Evolutionary conservation across 495 filamentous ascomycete genomes (phyloP), one percentile per base, ranked within the genome.

Genomic region (Collariella sp.): DNA sequence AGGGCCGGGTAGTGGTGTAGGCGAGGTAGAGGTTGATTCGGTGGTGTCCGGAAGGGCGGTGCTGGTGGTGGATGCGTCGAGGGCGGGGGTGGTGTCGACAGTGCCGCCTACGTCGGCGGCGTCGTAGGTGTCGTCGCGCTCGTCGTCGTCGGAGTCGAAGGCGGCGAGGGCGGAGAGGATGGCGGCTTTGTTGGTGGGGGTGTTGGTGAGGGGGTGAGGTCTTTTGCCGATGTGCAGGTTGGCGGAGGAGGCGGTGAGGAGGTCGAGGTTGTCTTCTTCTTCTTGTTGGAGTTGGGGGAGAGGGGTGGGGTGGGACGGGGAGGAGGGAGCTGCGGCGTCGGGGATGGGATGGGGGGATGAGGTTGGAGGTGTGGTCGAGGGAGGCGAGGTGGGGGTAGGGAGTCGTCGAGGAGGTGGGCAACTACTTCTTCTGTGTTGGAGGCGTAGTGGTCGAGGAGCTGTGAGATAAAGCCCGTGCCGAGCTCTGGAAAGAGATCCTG

Each of bases 61-160:
- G 0, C 69, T 66, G 7, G 72, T 69, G 12, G 61, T 62, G 7
- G 74, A 16, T 19, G 31, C 7, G 31, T 9, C 3, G 1, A 16
- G 9, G 3, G 74, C 70, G 3, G 62, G 59, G 10, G 76, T 61
- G 9, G 71, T 68, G 33, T 94, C 87, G 10, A 96, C 81, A 3
- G 87, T 87, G 11, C 91, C 88, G 50, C 93, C 93, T 6, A 96
- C 89, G 60, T 97, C 93, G 38, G 79, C 86, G 9, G 83, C 78
- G 61, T 98, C 93, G 69, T 98, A 98, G 2, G 93, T 97, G 64
- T 98, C 93, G 70, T 98, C 93, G 33, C 89, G 84, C 71, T 98
- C 93, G 70, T 98, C 93, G 63, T 96, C 91, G 59, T 96, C 93
- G 0, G 83, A 84, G 72, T 97, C 91, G 62, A 97, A 96, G 5